Conservation (phyloP, 1,139 yeast species). For the Spencermartinsiella ligniputridi region DNA sequence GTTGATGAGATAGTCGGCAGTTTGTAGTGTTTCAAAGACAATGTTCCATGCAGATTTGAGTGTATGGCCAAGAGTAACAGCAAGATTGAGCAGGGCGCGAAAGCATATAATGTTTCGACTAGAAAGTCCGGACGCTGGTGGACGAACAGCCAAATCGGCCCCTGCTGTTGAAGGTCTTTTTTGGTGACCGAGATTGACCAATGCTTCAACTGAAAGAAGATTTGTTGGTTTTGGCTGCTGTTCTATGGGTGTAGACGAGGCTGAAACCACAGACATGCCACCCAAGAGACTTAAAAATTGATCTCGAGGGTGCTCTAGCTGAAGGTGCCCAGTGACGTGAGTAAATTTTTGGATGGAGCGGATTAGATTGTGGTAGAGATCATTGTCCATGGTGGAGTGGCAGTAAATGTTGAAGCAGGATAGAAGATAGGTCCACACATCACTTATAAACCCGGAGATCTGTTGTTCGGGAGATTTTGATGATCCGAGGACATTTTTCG, state of each 20-base stretch:
- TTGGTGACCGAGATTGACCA: constrained; percentile 44
- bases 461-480: background rate
- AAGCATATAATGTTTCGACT: constrained; percentile 70
- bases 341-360: constrained; percentile 75
- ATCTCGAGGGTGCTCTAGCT: constrained; percentile 52
- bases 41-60: constrained; percentile 62
- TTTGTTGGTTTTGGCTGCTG: constrained; percentile 20
- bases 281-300: constrained; percentile 57
- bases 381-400: constrained; percentile 64
- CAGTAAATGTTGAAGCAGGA: constrained; percentile 50
- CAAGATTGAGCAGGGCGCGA: constrained; percentile 71
- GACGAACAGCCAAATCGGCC: constrained; percentile 31
- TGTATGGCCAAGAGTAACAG: constrained; percentile 72
- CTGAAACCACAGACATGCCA: constrained; percentile 33
- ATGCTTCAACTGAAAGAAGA: constrained; percentile 55
- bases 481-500: constrained; percentile 43
- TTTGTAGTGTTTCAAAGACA: constrained; percentile 62
- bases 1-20: constrained; percentile 58
- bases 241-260: background rate
- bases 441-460: constrained; percentile 34
- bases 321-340: constrained; percentile 77
- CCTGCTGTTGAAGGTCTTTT: background rate
- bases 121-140: constrained; percentile 37
- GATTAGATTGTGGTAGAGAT: constrained; percentile 57
- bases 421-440: constrained; percentile 46